Percentiles rank a stretch among this genome's conserved stretches.
Evolutionary conservation across 306 rosid genomes (phyloP).

Genomic region (Neltuma alba): DNA sequence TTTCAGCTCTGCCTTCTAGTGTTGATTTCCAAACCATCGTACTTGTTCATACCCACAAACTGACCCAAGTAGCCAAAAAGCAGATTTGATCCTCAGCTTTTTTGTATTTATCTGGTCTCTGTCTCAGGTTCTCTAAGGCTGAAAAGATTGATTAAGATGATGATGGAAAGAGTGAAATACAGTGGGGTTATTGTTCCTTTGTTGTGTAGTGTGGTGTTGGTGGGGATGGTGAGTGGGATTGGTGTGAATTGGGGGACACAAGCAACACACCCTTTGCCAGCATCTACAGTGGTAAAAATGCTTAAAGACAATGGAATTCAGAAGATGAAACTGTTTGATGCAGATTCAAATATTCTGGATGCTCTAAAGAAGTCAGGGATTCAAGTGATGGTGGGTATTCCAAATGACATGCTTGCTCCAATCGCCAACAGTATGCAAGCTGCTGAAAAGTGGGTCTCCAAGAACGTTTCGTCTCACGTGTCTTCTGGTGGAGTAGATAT

Average conservation of each 20-base stretch:
- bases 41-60: conserved; percentile 24
- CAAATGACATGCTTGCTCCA: conserved; percentile 79
- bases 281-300: conserved; percentile 77
- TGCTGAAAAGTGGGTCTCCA: conserved; percentile 90
- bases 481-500: conserved; percentile 76
- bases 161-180: conserved; percentile 40
- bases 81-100: conserved; percentile 29
- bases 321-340: conserved; percentile 93
- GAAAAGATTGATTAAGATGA: conserved; percentile 44
- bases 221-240: conserved; percentile 65
- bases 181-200: conserved; percentile 38
- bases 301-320: conserved; percentile 79
- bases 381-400: conserved; percentile 95
- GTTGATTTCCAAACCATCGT: conserved; percentile 15
- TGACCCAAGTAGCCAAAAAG: conserved; percentile 6
- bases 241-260: conserved; percentile 98
- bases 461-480: conserved; percentile 71
- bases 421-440: conserved; percentile 64
- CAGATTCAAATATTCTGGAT: conserved; percentile 56
- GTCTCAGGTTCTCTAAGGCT: background rate
- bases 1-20: conserved; percentile 16
- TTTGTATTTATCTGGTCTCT: background rate
- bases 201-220: conserved; percentile 34
- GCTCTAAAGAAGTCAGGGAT: conserved; percentile 79
- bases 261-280: conserved; percentile 68